Conservation (phyloP, 1,284 basidiomycete genomes). For the Marasmius tenuissimus region DNA sequence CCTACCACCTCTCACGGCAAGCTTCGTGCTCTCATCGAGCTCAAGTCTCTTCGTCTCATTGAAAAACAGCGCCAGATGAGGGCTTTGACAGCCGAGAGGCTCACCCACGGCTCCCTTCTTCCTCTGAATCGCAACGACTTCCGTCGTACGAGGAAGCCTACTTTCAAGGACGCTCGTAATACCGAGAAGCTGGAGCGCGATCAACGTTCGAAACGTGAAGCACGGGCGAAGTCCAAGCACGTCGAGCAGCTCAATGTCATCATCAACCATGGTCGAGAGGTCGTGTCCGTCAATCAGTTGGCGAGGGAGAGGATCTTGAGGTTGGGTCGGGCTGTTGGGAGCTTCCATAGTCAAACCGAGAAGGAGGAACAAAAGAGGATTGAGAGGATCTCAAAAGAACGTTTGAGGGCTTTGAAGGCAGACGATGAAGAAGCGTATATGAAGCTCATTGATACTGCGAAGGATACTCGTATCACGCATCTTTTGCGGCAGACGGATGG, state of each 20-base stretch:
- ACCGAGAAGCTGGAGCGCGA: conserved; percentile 92
- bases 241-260: conserved; percentile 92
- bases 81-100: conserved; percentile 83
- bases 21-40: conserved; percentile 89
- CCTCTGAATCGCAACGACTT: conserved; percentile 92
- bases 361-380: conserved; percentile 99
- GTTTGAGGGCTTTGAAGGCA: conserved; percentile 96
- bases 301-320: conserved; percentile 80
- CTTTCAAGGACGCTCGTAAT: conserved; percentile 85
- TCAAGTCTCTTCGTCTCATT: conserved; percentile 89
- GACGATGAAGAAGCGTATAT: conserved; percentile 99
- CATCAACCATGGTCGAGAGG: conserved; percentile 80
- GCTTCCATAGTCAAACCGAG: conserved; percentile 88
- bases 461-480: conserved; percentile 99
- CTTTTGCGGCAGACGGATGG: conserved; percentile 92
- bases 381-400: conserved; percentile 95
- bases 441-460: conserved; percentile 98
- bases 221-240: conserved; percentile 94
- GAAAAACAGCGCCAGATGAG: conserved; percentile 89
- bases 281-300: conserved; percentile 62
- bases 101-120: conserved; percentile 89
- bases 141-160: conserved; percentile 86
- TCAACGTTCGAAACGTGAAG: conserved; percentile 91
- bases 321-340: conserved; percentile 84
- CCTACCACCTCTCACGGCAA: conserved; percentile 59